These are phyloP conservation scores for Xylaria telfairii DNA, from an alignment of 495 filamentous ascomycete genomes.

Conservation along the genomic window DNA sequence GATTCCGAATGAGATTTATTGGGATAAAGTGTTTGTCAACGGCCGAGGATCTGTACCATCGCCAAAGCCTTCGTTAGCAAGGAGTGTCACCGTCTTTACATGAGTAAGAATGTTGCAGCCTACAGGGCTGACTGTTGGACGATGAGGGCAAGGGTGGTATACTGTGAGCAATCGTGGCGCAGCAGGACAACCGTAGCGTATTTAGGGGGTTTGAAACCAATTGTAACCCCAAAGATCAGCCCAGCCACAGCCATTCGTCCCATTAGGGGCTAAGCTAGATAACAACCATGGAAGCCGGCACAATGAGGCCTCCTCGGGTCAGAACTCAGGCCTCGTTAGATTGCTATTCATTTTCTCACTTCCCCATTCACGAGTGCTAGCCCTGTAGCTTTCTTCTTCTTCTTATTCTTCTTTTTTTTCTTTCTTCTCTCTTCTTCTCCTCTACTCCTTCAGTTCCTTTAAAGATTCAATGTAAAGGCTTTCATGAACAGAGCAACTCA, in stretches of 20 bases:
- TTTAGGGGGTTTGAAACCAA: neutral
- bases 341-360: neutral
- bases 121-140: constrained; percentile 8
- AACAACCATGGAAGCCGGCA: neutral
- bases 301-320: constrained; percentile 10
- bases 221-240: neutral
- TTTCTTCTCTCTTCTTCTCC: no score
- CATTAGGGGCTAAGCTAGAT: neutral
- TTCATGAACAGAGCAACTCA: no score
- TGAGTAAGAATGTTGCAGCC: constrained; percentile 22
- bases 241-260: neutral
- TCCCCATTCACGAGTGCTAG: neutral
- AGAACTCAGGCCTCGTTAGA: neutral
- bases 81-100: neutral
- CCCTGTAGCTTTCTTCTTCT: no score
- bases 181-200: no score
- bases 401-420: no score
- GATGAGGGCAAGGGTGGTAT: neutral
- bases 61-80: neutral
- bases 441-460: no score
- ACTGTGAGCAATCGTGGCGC: constrained; percentile 14
- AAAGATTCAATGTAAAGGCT: no score
- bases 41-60: neutral
- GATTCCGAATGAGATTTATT: neutral
- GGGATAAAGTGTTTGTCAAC: neutral